These are phyloP conservation scores for Urostyla sp. DNA, from an alignment of 73 alveolate species.

Conservation along the genomic window DNA sequence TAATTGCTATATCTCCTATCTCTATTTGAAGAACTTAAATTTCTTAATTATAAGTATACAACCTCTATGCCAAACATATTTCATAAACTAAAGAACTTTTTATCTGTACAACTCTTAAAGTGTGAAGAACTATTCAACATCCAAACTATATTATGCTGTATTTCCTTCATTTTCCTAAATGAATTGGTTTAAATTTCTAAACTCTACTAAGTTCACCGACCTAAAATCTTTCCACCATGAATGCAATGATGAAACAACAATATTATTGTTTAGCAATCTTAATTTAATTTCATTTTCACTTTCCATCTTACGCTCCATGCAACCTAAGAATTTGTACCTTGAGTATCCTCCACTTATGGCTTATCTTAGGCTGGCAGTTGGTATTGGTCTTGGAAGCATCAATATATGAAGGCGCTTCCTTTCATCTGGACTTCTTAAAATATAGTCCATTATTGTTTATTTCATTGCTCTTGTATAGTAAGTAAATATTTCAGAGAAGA, in stretches of 20 bases:
- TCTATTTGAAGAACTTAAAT: slow-evolving; percentile 81
- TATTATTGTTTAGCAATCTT: slow-evolving; percentile 58
- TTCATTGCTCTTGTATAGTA: slow-evolving; percentile 86
- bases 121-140: slow-evolving; percentile 82
- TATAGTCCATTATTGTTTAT: slow-evolving; percentile 90
- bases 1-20: slow-evolving; percentile 25
- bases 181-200: slow-evolving; percentile 51
- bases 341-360: slow-evolving; percentile 93
- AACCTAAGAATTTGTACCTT: slow-evolving; percentile 72
- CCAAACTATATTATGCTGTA: slow-evolving; percentile 81
- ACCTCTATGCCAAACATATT: slow-evolving; percentile 95
- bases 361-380: slow-evolving; percentile 86
- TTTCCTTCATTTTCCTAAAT: slow-evolving; percentile 8
- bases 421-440: slow-evolving; percentile 93
- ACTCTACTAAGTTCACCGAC: slow-evolving; percentile 61
- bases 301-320: slow-evolving; percentile 76
- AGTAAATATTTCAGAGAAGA: slow-evolving; percentile 86
- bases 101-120: slow-evolving; percentile 81
- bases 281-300: slow-evolving; percentile 65
- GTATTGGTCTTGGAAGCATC: slow-evolving; percentile 89
- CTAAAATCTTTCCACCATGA: slow-evolving; percentile 79
- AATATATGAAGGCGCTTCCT: slow-evolving; percentile 93
- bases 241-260: slow-evolving; percentile 51
- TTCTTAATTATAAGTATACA: slow-evolving; percentile 90
- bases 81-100: slow-evolving; percentile 80